Evolutionary conservation across 2,329 filamentous ascomycete species (phyloP).

Genomic region (Pseudofabraea citricarpa): DNA sequence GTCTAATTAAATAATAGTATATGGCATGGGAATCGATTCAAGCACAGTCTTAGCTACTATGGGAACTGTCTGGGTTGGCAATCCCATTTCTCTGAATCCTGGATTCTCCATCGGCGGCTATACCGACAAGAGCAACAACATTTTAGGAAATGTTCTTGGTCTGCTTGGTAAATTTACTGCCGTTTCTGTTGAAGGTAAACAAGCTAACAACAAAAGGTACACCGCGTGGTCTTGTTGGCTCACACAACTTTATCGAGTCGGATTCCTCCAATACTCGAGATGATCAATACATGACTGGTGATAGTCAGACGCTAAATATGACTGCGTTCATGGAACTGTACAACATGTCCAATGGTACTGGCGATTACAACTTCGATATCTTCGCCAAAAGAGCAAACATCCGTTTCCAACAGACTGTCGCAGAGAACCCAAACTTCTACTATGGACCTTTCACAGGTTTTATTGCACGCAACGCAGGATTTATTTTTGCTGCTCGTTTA

Average conservation of each 20-base stretch:
- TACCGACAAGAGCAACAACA: conserved; percentile 2
- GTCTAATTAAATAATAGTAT: conserved; percentile 30
- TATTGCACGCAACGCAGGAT: conserved; percentile 21
- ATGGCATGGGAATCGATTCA: conserved; percentile 39
- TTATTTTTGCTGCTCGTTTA: conserved; percentile 24
- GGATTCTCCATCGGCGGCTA: conserved; percentile 38
- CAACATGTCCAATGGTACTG: conserved; percentile 27
- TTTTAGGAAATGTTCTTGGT: conserved; percentile 32
- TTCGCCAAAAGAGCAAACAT: conserved; percentile 21
- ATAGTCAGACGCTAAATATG: conserved; percentile 45
- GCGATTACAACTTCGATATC: conserved; percentile 14
- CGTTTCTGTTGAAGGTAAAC: conserved; percentile 38
- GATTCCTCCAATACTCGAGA: conserved; percentile 20
- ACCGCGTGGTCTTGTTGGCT: conserved; percentile 17
- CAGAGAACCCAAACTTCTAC: conserved; percentile 47
- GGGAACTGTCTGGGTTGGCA: conserved; percentile 38
- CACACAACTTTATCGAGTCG: conserved; percentile 21
- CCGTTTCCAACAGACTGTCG: conserved; percentile 40
- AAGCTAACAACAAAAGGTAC: conserved; percentile 38
- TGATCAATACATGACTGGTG: conserved; percentile 22
- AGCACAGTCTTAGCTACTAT: conserved; percentile 34
- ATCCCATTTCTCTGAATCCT: conserved; percentile 37
- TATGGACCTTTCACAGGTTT: conserved; percentile 47
- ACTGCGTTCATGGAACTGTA: conserved; percentile 41
- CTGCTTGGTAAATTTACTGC: conserved; percentile 26